Evolutionary conservation across 2,329 filamentous ascomycete genomes (phyloP), one percentile per base, ranked within the genome.

Genomic region (Rhytidhysteron rufulum): DNA sequence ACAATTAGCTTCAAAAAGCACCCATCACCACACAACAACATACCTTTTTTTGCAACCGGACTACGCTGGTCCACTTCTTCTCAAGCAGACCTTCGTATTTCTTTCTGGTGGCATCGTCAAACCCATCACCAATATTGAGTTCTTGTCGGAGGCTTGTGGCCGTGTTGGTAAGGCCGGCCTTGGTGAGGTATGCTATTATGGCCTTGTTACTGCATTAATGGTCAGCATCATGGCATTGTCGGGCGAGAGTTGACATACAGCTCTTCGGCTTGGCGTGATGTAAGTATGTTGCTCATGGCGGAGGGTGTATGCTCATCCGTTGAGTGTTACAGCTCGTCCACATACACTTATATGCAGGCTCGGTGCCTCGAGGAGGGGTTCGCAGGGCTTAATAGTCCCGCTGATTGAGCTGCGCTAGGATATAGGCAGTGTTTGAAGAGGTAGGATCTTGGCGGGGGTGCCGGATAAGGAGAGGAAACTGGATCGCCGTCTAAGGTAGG

Each of bases 51-150:
- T 97, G 91, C 65, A 97, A 68, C 46, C 91, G 79, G 57, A 96
- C 89, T 20, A 97, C 86, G 57, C 88, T 93, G 16, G 91, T 97
- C 91, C 91, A 97, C 74, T 97, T 97, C 79, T 95, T 96, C 75
- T 97, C 91, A 51, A 97, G 70, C 20, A 97, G 69, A 2, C 87
- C 86, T 68, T 95, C 89, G 70, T 96, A 97, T 70, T 95, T 95
- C 73, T 95, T 95, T 38, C 84, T 78, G 16, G 88, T 95, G 15
- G 79, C 78, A 47, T 86, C 75, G 62, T 95, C 88, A 56, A 94
- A 90, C 34, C 71, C 74, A 50, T 86, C 80, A 37, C 82, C 78
- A 4, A 95, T 77, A 40, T 77, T 76, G n/a, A 87, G 70, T 66
- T 96, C 90, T 57, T 85, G 77, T 47, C 88, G 81, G 44, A 96